Evolutionary conservation across 2,329 filamentous ascomycete species (phyloP).

Genomic region (Tolypocladium pustulatum): DNA sequence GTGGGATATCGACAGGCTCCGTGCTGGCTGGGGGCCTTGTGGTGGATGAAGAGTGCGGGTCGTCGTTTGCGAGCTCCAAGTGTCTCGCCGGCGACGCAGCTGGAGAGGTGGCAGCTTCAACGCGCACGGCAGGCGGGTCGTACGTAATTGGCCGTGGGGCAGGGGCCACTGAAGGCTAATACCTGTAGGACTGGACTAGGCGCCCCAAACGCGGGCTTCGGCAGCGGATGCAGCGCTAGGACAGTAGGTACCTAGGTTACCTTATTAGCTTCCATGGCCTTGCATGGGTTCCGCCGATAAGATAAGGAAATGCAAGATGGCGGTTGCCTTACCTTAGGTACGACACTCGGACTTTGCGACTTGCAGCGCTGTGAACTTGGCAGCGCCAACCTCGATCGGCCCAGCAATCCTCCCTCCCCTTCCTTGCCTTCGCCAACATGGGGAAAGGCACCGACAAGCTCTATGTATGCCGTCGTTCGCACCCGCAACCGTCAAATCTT

Average conservation of each 20-base stretch:
- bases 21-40: neutral
- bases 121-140: neutral
- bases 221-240: neutral
- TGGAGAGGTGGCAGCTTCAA: neutral
- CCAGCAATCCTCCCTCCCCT: neutral
- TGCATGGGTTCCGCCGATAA: neutral
- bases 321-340: no score
- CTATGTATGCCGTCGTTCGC: slow-evolving; percentile 20
- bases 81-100: neutral
- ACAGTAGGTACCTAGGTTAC: no score
- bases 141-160: neutral
- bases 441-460: slow-evolving; percentile 36
- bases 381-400: neutral
- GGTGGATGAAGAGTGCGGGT: neutral
- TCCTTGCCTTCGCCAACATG: slow-evolving; percentile 16
- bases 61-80: neutral
- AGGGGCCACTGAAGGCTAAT: neutral
- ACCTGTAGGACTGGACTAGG: neutral
- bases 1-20: neutral
- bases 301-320: neutral
- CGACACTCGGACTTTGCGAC: neutral
- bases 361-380: neutral
- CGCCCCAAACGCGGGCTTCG: neutral
- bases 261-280: no score
- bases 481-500: no score